A percentile compares a stretch with the other conserved stretches of the same genome.
Evolutionary conservation across 345 rosid species (phyloP).

Genomic region (Lepidium aucheri): DNA sequence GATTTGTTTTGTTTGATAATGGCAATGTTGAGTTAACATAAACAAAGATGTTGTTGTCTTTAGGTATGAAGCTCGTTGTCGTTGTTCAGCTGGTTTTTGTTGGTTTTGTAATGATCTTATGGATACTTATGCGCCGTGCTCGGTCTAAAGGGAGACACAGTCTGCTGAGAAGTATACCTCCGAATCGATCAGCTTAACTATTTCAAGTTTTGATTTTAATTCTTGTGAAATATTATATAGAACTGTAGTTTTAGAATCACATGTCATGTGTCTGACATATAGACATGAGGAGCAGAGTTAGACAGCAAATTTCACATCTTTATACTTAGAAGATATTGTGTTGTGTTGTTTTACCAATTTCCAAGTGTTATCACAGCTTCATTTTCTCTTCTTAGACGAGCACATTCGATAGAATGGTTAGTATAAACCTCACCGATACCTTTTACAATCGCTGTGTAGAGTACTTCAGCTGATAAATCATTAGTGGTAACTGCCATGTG

Average conservation of each 20-base stretch:
- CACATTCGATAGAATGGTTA: no score
- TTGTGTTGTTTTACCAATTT: no score
- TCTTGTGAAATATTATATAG: not conserved
- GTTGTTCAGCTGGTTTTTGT: slow-evolving; percentile 19
- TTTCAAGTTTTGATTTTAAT: not conserved
- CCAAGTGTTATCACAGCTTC: no score
- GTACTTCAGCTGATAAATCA: no score
- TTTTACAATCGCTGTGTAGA: no score
- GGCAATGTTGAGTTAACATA: not conserved
- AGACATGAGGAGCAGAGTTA: no score
- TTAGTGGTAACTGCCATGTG: no score
- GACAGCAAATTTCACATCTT: no score
- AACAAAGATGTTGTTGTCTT: slow-evolving; percentile 6
- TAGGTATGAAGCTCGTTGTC: slow-evolving; percentile 44
- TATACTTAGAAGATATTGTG: no score
- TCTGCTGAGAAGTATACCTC: not conserved
- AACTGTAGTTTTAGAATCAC: not conserved
- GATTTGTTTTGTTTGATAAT: not conserved
- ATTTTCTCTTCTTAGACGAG: no score
- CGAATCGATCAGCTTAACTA: not conserved
- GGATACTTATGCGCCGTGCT: slow-evolving; percentile 15
- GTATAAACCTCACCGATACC: no score
- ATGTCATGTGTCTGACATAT: not conserved
- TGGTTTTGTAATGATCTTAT: slow-evolving; percentile 20
- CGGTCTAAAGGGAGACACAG: slow-evolving; percentile 23